These are phyloP conservation scores for Takashimella tepidaria DNA, from an alignment of 1,284 basidiomycete species.

Conservation along the genomic window DNA sequence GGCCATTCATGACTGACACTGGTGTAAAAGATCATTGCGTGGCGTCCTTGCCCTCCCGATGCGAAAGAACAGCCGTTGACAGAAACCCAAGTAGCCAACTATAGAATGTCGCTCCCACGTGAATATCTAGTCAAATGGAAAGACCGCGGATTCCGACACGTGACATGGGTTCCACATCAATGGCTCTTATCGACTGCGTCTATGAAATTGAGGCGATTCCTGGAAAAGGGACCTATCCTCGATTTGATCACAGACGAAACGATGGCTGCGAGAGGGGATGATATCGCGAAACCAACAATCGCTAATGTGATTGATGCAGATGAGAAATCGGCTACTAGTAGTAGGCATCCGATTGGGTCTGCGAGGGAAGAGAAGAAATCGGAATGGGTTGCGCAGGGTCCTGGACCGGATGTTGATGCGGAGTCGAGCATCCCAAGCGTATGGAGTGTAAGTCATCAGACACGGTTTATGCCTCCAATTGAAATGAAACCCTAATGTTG, in stretches of 20 bases:
- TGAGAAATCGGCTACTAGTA: constrained; percentile 14
- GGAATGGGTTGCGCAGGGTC: constrained; percentile 28
- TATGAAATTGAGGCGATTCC: constrained; percentile 68
- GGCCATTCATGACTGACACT: background rate
- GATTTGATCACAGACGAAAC: constrained; percentile 54
- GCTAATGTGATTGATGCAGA: constrained; percentile 41
- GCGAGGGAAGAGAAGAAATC: constrained; percentile 10
- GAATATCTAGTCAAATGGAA: constrained; percentile 89
- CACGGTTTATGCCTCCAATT: background rate
- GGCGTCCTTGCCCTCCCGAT: constrained; percentile 69
- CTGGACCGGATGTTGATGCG: constrained; percentile 55
- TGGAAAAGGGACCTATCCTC: constrained; percentile 64
- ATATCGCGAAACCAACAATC: constrained; percentile 40
- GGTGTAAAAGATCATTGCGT: constrained; percentile 68
- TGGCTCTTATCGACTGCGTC: constrained; percentile 67
- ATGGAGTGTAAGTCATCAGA: constrained; percentile 38
- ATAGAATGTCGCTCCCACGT: constrained; percentile 62
- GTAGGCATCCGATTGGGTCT: constrained; percentile 24
- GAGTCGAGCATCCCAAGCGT: constrained; percentile 61
- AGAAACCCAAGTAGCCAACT: constrained; percentile 51
- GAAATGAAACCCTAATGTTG: too few species aligned
- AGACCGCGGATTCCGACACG: constrained; percentile 65
- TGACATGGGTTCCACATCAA: constrained; percentile 80
- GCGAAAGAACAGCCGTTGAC: constrained; percentile 54
- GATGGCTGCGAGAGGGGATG: constrained; percentile 43